A percentile compares a stretch with the other conserved stretches of the same genome.
These are phyloP conservation scores for Yamadazyma nakazawae DNA, from an alignment of 805 yeast genomes.

Conservation along the genomic window DNA sequence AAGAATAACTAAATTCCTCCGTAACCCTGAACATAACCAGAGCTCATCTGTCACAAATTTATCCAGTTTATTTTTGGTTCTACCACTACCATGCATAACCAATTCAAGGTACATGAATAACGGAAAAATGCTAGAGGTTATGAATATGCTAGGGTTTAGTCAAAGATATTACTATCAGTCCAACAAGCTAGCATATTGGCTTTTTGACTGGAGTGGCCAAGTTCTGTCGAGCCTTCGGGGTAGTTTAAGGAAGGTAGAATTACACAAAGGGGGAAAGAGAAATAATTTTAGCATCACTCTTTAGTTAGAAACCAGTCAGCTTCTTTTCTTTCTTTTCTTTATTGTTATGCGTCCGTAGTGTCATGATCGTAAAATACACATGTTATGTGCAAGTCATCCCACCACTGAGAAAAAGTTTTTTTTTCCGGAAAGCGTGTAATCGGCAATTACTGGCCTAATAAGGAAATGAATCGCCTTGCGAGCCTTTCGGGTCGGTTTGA, in stretches of 20 bases:
- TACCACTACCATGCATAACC: constrained; percentile 81
- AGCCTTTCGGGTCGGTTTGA: too few species aligned
- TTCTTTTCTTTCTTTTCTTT: too few species aligned
- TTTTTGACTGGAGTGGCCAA: constrained; percentile 49
- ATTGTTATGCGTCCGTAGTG: neutral
- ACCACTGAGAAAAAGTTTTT: too few species aligned
- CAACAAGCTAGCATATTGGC: constrained; percentile 70
- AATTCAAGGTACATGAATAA: constrained; percentile 78
- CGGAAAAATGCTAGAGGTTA: constrained; percentile 39
- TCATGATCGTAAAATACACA: neutral
- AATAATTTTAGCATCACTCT: constrained; percentile 54
- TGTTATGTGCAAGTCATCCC: neutral
- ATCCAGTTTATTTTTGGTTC: constrained; percentile 64
- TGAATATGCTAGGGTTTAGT: constrained; percentile 59
- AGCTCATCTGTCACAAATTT: constrained; percentile 8
- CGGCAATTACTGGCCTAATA: too few species aligned
- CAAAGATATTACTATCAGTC: constrained; percentile 52
- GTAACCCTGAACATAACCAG: neutral
- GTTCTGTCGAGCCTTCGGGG: constrained; percentile 2
- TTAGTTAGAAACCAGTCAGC: neutral
- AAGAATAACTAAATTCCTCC: constrained; percentile 55
- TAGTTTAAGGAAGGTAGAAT: constrained; percentile 42
- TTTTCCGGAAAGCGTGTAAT: too few species aligned
- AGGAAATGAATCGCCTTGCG: too few species aligned
- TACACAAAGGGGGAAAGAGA: constrained; percentile 54